Evolutionary conservation across 2,329 filamentous ascomycete genomes (phyloP).

Genomic region (Colletotrichum zoysiae): DNA sequence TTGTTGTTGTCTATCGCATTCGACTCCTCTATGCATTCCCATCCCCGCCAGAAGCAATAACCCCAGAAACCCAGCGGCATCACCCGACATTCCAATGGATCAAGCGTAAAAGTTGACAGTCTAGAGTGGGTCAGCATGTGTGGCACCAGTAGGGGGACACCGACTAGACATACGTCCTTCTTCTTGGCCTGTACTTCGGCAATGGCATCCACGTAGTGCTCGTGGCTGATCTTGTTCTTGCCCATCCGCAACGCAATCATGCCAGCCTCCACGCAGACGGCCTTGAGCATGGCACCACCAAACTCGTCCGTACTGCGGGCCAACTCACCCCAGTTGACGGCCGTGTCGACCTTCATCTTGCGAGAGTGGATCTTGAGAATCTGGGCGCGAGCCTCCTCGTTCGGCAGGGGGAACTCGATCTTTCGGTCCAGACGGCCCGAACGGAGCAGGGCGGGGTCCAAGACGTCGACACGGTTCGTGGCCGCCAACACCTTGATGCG

Average conservation of each 20-base stretch:
- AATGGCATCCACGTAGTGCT: slow-evolving; percentile 99
- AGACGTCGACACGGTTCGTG: slow-evolving; percentile 93
- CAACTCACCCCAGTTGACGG: slow-evolving; percentile 95
- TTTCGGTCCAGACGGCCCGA: slow-evolving; percentile 95
- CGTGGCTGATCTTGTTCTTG: slow-evolving; percentile 96
- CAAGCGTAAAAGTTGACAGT: slow-evolving; percentile 70
- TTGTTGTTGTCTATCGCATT: slow-evolving; percentile 42
- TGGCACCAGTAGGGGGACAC: neutral
- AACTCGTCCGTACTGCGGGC: slow-evolving; percentile 98
- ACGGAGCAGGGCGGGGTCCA: slow-evolving; percentile 90
- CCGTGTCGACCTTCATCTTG: slow-evolving; percentile 96
- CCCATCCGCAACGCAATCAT: slow-evolving; percentile 98
- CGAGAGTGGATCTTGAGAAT: slow-evolving; percentile 97
- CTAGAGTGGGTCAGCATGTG: slow-evolving; percentile 52
- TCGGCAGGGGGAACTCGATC: slow-evolving; percentile 98
- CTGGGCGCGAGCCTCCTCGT: slow-evolving; percentile 96
- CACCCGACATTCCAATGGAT: slow-evolving; percentile 38
- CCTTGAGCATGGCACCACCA: slow-evolving; percentile 96
- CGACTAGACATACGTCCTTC: slow-evolving; percentile 76
- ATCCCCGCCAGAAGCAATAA: slow-evolving; percentile 38
- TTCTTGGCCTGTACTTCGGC: slow-evolving; percentile 96
- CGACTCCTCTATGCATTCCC: slow-evolving; percentile 40
- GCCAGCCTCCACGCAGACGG: slow-evolving; percentile 97
- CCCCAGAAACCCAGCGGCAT: slow-evolving; percentile 34
- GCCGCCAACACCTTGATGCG: slow-evolving; percentile 96